Evolutionary conservation across 768 basidiomycete species (phyloP).

Genomic region (Thelephora aurantiotincta): DNA sequence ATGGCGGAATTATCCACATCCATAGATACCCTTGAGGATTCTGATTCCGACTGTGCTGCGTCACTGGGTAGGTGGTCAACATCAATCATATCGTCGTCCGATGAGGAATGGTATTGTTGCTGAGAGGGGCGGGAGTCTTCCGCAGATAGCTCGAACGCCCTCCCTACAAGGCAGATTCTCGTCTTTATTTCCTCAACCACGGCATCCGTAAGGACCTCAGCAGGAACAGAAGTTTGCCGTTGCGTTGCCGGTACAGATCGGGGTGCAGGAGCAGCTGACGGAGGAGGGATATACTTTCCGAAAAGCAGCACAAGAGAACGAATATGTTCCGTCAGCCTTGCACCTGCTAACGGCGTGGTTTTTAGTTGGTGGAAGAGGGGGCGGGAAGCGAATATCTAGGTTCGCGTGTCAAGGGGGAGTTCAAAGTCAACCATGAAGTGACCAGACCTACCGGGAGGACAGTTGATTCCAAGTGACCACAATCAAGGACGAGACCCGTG

Average conservation of each 20-base stretch:
- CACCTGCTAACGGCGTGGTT: conserved; percentile 83
- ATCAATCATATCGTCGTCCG: conserved; percentile 25
- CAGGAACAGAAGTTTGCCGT: conserved; percentile 55
- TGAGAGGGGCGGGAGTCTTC: conserved; percentile 16
- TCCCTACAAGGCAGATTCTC: conserved; percentile 79
- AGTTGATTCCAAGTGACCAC: conserved; percentile 83
- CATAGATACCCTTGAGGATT: conserved; percentile 39
- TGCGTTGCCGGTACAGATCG: conserved; percentile 48
- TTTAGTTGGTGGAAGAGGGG: conserved; percentile 74
- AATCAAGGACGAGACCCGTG: conserved; percentile 88
- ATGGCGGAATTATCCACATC: conserved; percentile 33
- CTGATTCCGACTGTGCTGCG: conserved; percentile 50
- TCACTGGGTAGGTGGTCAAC: conserved; percentile 37
- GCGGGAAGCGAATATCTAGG: conserved; percentile 77
- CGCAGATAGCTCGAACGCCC: conserved; percentile 28
- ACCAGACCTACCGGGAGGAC: conserved; percentile 59
- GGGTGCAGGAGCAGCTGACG: conserved; percentile 50
- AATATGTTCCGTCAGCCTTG: conserved; percentile 64
- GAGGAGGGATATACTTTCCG: conserved; percentile 76
- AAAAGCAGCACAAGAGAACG: conserved; percentile 71
- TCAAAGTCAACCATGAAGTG: not conserved
- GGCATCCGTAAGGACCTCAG: conserved; percentile 63
- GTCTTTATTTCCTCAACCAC: conserved; percentile 88
- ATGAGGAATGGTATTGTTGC: conserved; percentile 14
- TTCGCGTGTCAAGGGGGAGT: conserved; percentile 1